Base-by-base conservation (phyloP, 2,329 filamentous ascomycete species). In the Talaromyces verruculosus region DNA sequence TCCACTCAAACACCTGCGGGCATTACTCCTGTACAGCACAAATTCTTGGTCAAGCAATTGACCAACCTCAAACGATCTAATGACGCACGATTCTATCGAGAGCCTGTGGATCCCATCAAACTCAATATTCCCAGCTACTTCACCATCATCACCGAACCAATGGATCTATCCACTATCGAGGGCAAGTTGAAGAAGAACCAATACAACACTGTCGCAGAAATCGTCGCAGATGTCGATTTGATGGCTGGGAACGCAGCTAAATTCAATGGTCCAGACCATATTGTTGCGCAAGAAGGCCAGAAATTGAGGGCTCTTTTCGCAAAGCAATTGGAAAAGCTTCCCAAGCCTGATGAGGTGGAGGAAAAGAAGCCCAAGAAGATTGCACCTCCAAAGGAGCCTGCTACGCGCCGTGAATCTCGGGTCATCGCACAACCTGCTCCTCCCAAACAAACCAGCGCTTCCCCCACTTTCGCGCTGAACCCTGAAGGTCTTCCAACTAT, bases 81-180 rank as follows among this genome's bases (percentile, higher is more conserved):
- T 75, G 87, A 89, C 67, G 91, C 94, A 1, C 80, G 81, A 6
- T 86, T 89, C 64, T 98, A 97, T 81, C 85, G 87, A 69, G 85
- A 88, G 49, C 89, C 95, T 0, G 95, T 98, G 7, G 85, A 91
- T 75, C 86, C 85, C 45, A 81, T 94, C 28, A 91, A 90, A 78
- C 85, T 97, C 47, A 83, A 82, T 33, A 87, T 98, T 47, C 92
- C 91, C 64, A 88, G 87, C 1, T 91, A 92, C 68, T 91, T 90
- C 69, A 81, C 86, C 1, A 83, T 89, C 41, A 88, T 98, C 70
- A 86, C 88, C 43, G 85, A 89, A 35, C 93, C 93, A 0, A 93
- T 96, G 83, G 94, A 98, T 77, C 84, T 99, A 43, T 84, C 85
- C 45, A 89, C 89, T 10, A 91, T 99, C 73, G 94, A 98, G 74